A percentile compares a stretch with the other conserved stretches of the same genome.
Conservation (phyloP, 495 filamentous ascomycete species). For the Tirmania nivea region DNA sequence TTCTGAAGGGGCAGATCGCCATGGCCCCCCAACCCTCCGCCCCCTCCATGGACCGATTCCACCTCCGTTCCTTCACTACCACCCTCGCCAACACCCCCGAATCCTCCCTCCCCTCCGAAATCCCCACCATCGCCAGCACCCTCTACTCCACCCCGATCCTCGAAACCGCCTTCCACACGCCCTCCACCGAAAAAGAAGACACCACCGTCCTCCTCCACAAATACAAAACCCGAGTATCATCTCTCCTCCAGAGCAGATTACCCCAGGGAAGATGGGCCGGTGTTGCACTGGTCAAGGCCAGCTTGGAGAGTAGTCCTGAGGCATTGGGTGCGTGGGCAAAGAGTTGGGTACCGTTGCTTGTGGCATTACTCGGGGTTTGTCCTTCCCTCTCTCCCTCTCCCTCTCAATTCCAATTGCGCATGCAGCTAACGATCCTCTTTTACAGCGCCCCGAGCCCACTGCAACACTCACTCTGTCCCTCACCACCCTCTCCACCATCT, state of each 20-base stretch:
- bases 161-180: conserved; percentile 4
- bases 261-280: conserved; percentile 11
- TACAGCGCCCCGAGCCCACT: conserved; percentile 14
- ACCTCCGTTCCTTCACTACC: conserved; percentile 8
- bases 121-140: conserved; percentile 6
- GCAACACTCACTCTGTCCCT: conserved; percentile 8
- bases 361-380: conserved; percentile 6
- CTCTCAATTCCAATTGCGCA: too few relatives aligned
- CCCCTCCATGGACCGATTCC: background rate
- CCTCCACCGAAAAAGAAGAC: conserved; percentile 5
- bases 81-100: conserved; percentile 8
- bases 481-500: conserved; percentile 8
- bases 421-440: background rate
- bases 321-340: conserved; percentile 9
- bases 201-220: conserved; percentile 11
- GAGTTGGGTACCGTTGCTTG: conserved; percentile 12
- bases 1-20: too few relatives aligned
- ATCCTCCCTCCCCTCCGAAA: conserved; percentile 6
- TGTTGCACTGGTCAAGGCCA: conserved; percentile 10
- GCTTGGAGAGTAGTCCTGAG: conserved; percentile 14
- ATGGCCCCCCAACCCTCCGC: too few relatives aligned
- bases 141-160: conserved; percentile 11
- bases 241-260: conserved; percentile 13
- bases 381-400: too few relatives aligned
- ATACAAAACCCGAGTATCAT: conserved; percentile 15